Conservation (phyloP, 441 rosid genomes). For the Gossypium aridum region DNA sequence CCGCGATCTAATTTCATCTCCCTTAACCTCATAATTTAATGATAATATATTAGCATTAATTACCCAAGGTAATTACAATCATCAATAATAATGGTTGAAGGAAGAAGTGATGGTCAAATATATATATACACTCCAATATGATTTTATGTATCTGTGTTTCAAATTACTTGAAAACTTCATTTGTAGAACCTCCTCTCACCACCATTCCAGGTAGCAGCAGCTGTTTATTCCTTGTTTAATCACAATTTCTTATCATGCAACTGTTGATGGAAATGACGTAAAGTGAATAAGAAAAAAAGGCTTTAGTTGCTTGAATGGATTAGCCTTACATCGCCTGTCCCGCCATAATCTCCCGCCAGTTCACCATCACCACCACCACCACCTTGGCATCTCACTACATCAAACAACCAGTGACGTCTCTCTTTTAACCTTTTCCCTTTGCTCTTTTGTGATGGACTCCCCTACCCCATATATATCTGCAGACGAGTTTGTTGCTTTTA, state of each 20-base stretch:
- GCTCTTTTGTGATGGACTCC: slow-evolving; percentile 16
- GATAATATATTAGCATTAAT: no score
- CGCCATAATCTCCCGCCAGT: not conserved
- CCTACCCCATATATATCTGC: not conserved
- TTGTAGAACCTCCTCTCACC: not conserved
- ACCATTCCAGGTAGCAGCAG: not conserved
- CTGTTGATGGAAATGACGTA: slow-evolving; percentile 1
- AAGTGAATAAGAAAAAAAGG: not conserved
- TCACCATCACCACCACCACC: not conserved
- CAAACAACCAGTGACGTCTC: slow-evolving; percentile 12
- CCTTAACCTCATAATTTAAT: no score
- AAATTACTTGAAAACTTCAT: not conserved
- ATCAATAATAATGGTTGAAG: not conserved
- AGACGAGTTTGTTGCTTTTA: not conserved
- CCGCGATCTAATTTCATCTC: no score
- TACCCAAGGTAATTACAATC: not conserved
- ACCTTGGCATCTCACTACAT: not conserved
- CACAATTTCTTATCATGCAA: not conserved
- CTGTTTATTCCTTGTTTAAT: not conserved
- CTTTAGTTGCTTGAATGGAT: not conserved
- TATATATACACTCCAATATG: not conserved
- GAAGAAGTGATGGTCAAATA: not conserved
- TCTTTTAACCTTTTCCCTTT: not conserved
- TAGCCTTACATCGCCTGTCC: not conserved
- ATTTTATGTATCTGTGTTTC: not conserved